Evolutionary conservation across 305 asterid species (phyloP), one percentile per base, ranked within the genome.

Genomic region (Petunia hybrid): DNA sequence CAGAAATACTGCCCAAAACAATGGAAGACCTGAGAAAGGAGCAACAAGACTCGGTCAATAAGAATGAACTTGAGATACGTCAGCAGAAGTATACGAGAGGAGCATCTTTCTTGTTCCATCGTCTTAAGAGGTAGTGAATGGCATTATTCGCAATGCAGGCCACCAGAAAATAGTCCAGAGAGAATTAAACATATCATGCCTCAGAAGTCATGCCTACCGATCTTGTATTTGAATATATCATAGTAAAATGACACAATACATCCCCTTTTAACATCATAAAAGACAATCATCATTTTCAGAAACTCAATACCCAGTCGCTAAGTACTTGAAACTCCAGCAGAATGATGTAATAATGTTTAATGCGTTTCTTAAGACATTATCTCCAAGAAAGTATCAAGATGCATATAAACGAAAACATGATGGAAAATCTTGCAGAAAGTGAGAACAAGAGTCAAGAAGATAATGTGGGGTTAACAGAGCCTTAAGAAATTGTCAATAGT

Each of bases 1-100:
- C 93, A 93, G 87, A 91, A 93, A 73, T 91, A 93, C 79, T 93
- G 93, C 46, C 97, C 97, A 79, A 91, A 93, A 84, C 97, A 91
- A 76, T 93, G 90, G 87, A 93, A 93, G 69, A 91, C 97, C 97
- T 91, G 86, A 80, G 53, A 22, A 61, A 74, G 48, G 48, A 74
- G 64, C 12, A 82, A 70, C 61, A 83, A 43, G n/a, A 73, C 8
- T 46, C 5, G 39, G 2, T 64, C 60, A 69, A 31, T 45, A 40
- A 64, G 2, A 45, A 38, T 8, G 70, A 43, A 22, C 71, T 42
- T 6, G 6, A 31, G 40, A 45, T 68, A 67, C 8, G 16, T 22
- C 45, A 67, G 31, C 2, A 76, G 12, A 59, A 55, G 45, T 46
- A 62, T 39, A 48, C 56, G 13, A 36, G 9, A 38, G 41, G 36